Evolutionary conservation across 1,139 yeast species (phyloP), one percentile per base, ranked within the genome.

Genomic region (Pneumocystis oryctolagi): DNA sequence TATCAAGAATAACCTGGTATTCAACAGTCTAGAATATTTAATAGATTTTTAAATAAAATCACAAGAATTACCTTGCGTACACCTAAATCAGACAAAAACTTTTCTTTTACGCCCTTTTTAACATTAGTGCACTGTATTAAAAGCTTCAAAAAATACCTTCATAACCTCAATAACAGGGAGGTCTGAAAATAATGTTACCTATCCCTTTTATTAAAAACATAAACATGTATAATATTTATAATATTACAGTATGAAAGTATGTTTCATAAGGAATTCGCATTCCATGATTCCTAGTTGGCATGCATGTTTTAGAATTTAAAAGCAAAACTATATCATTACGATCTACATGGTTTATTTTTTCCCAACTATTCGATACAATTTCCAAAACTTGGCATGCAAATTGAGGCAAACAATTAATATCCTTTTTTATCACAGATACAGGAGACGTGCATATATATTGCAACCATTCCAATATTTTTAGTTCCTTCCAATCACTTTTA

Each of bases 201-300:
- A 68, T 20, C 28, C n/a, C n/a, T 6, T 35, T 20, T 20, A 57
- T 5, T 30, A 57, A 9, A 20, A 30, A 39, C 5, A 20, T 1
- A 57, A 20, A 8, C 5, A 57, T 20, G 20, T 20, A 39, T n/a
- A n/a, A 30, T 37, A 57, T 16, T 16, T 20, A 39, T 12, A 57
- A 57, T 39, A 57, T 39, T 25, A 39, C 59, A 9, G 64, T 62
- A 47, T 67, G 68, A 28, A 76, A 61, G 62, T 76, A 76, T 1
- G 77, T 66, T 58, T 75, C 75, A 1, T 66, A 53, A 0, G 79
- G 78, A 28, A 56, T 39, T 60, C 71, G 72, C 73, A 75, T 71
- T 1, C 79, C 79, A 28, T 70, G 68, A 56, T 74, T 74, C 4
- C 78, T 47, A 25, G 55, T 76, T 1, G 79, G 77, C 28, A 76